Base-by-base conservation (phyloP, 768 basidiomycete species). In the Russula dissimulans region DNA sequence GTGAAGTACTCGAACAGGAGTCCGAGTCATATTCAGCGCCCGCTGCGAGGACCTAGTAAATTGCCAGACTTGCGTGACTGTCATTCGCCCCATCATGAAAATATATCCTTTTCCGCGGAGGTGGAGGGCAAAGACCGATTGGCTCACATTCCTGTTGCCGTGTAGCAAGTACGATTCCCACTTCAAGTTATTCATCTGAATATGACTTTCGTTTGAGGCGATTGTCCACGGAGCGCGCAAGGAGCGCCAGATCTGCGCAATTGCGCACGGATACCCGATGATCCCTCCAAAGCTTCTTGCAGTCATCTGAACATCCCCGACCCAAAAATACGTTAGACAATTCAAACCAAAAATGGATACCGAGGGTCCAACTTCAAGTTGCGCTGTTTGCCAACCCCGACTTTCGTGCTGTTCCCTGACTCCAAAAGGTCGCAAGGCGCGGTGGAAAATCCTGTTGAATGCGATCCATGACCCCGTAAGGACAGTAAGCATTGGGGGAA, bases 371-470 rank as follows among this genome's bases (percentile, higher is more conserved):
- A 26, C 22, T 26, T 26, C 22, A 26, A 67, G 63, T 56, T 65
- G 86, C 89, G 68, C 73, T 83, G 82, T n/a, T 91, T 89, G 29
- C 77, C 83, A 54, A 89, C 86, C 18, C 90, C 90, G 9, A 81
- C 79, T 71, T 91, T 91, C 60, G 78, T 69, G 55, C 81, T 77
- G 18, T 68, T 68, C 0, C 81, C 70, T 56, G 82, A 78, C 59
- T 74, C 74, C 14, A 91, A 77, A 32, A 91, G 62, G 4, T 75
- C 66, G 47, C 67, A 73, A 1, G 90, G 77, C 56, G 72, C 77
- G 38, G 62, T 65, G 0, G 51, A 62, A 64, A 71, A 65, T 12
- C 9, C 65, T 62, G 60, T 17, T 26, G 22, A 26, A 26, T 26
- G 22, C 1, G 14, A 36, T 36, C 22, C 22, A 26, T 2, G 22